Evolutionary conservation across 1,139 yeast species (phyloP), one percentile per base, ranked within the genome.

Genomic region (Tardiomyces blankii): DNA sequence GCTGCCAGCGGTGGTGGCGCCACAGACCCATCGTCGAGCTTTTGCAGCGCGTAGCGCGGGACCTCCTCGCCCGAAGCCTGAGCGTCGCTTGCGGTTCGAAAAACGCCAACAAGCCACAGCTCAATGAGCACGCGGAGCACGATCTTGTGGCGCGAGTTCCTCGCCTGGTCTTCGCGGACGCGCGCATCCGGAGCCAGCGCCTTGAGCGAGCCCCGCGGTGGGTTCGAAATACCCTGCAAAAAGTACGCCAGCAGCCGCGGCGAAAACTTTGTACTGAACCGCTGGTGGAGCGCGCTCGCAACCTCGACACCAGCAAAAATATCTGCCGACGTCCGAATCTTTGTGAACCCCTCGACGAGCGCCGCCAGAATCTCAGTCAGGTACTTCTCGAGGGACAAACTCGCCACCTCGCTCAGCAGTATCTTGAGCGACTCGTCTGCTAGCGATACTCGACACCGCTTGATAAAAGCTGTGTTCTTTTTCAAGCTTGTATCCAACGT

Each of bases 401-500:
- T 70, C 11, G 68, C 60, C 40, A 88, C 72, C 48, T 87, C 95
- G 47, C 75, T 74, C 28, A 86, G 50, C 4, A 85, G 63, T 4
- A 71, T 60, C 39, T 66, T 68, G 42, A 67, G 69, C 25, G 67
- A 63, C 2, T 77, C 82, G 38, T 69, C 74, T 38, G 67, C 73
- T 40, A 87, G 66, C 2, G 81, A 71, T 3, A 75, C 69, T 51
- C 80, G 73, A 44, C 87, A 64, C 56, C 82, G 82, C 58, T 82
- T 82, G 48, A 87, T 80, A 55, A 87, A 85, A 0, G 88, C 83
- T 3, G 88, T 81, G 60, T 89, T 87, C 60, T 82, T 85, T 69
- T 88, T 89, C 50, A 89, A 67, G 44, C 91, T 81, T 0, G 94
- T 70, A 59, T 89, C 96, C 14, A 82, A 67, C 42, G 74, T 13